These are phyloP conservation scores for Tulasnella sp. DNA, from an alignment of 768 basidiomycete species.

Conservation along the genomic window DNA sequence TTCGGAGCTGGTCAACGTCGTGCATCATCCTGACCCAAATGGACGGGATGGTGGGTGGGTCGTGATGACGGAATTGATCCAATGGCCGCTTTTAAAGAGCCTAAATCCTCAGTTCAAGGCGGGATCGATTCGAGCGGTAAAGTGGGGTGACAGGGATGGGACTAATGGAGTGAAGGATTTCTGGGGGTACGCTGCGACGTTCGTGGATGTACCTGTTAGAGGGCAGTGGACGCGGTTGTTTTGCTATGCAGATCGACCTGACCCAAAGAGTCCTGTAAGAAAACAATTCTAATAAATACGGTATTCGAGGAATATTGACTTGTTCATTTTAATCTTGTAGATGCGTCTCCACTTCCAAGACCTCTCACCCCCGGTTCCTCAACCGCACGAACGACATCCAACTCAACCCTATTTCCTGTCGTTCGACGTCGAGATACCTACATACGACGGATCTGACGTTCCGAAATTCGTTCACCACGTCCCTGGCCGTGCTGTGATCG, in stretches of 20 bases:
- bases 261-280: constrained; percentile 1
- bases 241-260: constrained; percentile 8
- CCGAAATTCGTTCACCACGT: constrained; percentile 8
- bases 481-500: neutral
- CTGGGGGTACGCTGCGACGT: constrained; percentile 6
- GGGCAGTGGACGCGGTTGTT: constrained; percentile 4
- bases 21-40: neutral
- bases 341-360: constrained; percentile 13
- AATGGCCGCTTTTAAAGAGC: neutral
- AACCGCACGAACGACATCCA: constrained; percentile 9
- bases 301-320: neutral
- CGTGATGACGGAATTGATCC: constrained; percentile 1
- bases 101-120: neutral
- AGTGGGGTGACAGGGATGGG: neutral
- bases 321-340: neutral
- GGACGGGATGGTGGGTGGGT: neutral
- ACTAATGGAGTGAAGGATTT: neutral
- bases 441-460: constrained; percentile 5
- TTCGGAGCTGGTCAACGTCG: neutral
- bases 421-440: neutral
- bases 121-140: neutral
- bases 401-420: neutral
- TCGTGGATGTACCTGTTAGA: neutral
- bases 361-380: neutral
- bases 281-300: neutral